Evolutionary conservation across 176 grass and related monocot genomes (phyloP).

Genomic region (Hordeum vulgare): DNA sequence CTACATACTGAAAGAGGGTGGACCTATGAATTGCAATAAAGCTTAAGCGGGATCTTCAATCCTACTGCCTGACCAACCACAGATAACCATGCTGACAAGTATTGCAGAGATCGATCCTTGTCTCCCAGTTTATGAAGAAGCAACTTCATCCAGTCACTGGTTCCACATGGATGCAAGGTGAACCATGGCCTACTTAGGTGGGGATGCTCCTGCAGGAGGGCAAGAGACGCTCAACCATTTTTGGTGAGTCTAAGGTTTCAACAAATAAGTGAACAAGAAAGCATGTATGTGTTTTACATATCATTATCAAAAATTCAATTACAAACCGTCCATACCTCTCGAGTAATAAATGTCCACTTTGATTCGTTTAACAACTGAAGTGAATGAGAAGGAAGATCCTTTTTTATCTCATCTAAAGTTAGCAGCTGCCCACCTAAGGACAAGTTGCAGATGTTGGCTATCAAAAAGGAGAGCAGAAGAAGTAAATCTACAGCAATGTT

Average conservation of each 20-base stretch:
- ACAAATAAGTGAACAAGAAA: not conserved
- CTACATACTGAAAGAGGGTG: not conserved
- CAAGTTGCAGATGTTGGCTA: not conserved
- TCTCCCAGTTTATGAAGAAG: constrained; percentile 32
- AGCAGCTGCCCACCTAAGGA: constrained; percentile 61
- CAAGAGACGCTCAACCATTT: not conserved
- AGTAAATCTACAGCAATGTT: not conserved
- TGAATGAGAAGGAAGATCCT: constrained; percentile 50
- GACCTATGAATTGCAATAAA: constrained; percentile 38
- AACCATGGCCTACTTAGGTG: constrained; percentile 77
- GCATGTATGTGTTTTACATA: not conserved
- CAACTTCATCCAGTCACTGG: constrained; percentile 77
- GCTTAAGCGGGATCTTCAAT: constrained; percentile 60
- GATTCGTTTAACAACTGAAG: constrained; percentile 49
- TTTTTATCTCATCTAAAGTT: constrained; percentile 60
- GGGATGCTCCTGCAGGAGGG: constrained; percentile 76
- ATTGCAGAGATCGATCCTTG: constrained; percentile 25
- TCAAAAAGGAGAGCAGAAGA: constrained; percentile 7
- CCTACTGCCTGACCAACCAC: constrained; percentile 72
- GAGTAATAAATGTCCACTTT: constrained; percentile 93
- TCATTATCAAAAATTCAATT: not conserved
- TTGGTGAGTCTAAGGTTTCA: not conserved
- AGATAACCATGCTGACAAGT: constrained; percentile 80
- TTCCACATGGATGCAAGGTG: constrained; percentile 90
- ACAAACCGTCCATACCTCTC: constrained; percentile 48